These are phyloP conservation scores for Solanum verrucosum DNA, from an alignment of 257 asterid species.

Conservation along the genomic window DNA sequence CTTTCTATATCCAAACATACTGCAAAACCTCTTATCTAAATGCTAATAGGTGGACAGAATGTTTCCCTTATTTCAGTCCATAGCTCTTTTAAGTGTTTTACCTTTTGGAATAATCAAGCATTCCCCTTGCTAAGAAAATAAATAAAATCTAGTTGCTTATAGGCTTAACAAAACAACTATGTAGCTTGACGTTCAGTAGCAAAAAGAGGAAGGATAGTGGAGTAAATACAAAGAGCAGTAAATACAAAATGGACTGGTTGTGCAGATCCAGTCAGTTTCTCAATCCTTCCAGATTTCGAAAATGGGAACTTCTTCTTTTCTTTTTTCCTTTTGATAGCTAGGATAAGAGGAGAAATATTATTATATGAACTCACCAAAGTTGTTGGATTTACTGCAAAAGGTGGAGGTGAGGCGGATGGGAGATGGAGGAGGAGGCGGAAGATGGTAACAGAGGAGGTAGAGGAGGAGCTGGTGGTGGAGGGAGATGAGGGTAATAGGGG, in stretches of 20 bases:
- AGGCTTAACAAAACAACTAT: background rate
- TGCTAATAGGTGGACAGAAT: background rate
- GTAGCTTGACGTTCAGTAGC: background rate
- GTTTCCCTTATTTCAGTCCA: background rate
- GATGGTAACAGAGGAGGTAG: background rate
- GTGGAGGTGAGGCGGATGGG: background rate
- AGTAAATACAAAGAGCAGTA: background rate
- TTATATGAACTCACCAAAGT: background rate
- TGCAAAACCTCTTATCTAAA: background rate
- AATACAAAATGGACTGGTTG: background rate
- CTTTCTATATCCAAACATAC: background rate
- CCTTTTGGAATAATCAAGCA: background rate
- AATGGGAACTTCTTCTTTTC: background rate
- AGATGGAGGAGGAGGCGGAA: background rate
- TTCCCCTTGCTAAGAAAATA: background rate
- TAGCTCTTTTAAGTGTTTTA: background rate
- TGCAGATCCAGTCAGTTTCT: background rate
- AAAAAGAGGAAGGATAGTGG: background rate
- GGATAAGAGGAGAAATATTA: background rate
- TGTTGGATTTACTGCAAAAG: background rate
- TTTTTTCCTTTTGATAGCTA: background rate
- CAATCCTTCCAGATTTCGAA: background rate
- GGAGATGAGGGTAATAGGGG: background rate
- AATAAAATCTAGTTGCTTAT: background rate
- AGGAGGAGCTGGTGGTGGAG: background rate